Conservation (phyloP, 1,139 yeast genomes). For the Zygoascus meyerae region DNA sequence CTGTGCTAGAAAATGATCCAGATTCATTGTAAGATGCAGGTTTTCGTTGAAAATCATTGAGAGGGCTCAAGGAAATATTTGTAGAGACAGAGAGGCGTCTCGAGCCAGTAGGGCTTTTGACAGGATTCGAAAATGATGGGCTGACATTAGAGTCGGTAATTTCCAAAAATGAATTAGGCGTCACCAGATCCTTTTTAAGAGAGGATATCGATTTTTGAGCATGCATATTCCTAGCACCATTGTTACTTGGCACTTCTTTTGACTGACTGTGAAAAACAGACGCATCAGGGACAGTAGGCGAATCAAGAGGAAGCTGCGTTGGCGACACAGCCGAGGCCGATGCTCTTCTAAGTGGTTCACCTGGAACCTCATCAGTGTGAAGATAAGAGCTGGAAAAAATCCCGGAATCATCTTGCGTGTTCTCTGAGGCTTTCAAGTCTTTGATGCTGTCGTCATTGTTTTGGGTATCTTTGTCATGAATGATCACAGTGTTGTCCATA, state of each 20-base stretch:
- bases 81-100: conserved; percentile 1
- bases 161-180: conserved; percentile 4
- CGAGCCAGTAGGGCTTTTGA: neutral
- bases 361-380: conserved; percentile 19
- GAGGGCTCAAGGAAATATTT: neutral
- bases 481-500: conserved; percentile 17
- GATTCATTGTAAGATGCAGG: neutral
- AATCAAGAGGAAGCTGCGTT: neutral
- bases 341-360: conserved; percentile 21
- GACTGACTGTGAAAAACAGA: neutral
- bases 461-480: conserved; percentile 14
- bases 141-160: neutral
- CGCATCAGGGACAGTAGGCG: neutral
- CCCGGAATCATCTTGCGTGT: conserved; percentile 3
- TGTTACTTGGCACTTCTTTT: neutral
- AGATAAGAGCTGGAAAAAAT: conserved; percentile 25
- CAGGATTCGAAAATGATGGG: neutral
- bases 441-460: too few relatives aligned
- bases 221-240: neutral
- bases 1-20: neutral
- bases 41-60: neutral
- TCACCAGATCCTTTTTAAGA: conserved; percentile 11
- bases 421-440: conserved; percentile 17
- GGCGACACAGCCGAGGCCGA: conserved; percentile 2
- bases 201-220: neutral